A percentile compares a stretch with the other conserved stretches of the same genome.
These are phyloP conservation scores for Aureobasidium sp. DNA, from an alignment of 2,329 filamentous ascomycete species.

Conservation along the genomic window DNA sequence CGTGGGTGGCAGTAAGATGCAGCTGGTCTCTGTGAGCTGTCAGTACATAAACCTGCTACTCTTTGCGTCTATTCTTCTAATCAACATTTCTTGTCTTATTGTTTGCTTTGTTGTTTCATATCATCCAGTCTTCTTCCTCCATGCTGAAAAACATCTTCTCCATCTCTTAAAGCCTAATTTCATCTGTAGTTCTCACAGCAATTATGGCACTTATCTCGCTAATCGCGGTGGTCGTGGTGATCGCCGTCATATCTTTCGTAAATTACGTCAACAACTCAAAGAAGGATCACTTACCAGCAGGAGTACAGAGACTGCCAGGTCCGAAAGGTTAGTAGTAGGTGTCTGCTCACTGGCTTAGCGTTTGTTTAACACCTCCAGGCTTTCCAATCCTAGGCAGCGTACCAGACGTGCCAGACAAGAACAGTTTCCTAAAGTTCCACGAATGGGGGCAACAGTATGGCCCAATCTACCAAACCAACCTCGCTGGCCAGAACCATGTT, in stretches of 20 bases:
- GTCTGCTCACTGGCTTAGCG: neutral
- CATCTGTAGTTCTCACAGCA: neutral
- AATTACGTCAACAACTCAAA: conserved; percentile 17
- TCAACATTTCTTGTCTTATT: neutral
- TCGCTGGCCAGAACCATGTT: conserved; percentile 40
- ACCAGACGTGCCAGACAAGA: conserved; percentile 38
- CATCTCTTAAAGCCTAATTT: neutral
- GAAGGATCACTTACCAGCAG: conserved; percentile 17
- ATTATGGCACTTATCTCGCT: conserved; percentile 21
- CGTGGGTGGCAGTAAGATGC: neutral
- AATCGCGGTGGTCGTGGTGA: conserved; percentile 22
- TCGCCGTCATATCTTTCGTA: conserved; percentile 23
- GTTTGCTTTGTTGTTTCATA: neutral
- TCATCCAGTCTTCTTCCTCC: neutral
- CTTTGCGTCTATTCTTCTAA: neutral
- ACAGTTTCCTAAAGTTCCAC: conserved; percentile 40
- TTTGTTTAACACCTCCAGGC: conserved; percentile 20
- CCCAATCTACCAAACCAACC: conserved; percentile 40
- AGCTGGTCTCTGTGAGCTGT: neutral
- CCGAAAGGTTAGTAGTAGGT: conserved; percentile 20
- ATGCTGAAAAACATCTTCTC: neutral
- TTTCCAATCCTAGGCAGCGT: conserved; percentile 38
- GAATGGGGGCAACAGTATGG: conserved; percentile 40
- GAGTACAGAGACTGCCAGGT: conserved; percentile 21
- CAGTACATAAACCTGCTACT: neutral